These are phyloP conservation scores for Fusarium miscanthi DNA, from an alignment of 2,329 filamentous ascomycete genomes.

Conservation along the genomic window DNA sequence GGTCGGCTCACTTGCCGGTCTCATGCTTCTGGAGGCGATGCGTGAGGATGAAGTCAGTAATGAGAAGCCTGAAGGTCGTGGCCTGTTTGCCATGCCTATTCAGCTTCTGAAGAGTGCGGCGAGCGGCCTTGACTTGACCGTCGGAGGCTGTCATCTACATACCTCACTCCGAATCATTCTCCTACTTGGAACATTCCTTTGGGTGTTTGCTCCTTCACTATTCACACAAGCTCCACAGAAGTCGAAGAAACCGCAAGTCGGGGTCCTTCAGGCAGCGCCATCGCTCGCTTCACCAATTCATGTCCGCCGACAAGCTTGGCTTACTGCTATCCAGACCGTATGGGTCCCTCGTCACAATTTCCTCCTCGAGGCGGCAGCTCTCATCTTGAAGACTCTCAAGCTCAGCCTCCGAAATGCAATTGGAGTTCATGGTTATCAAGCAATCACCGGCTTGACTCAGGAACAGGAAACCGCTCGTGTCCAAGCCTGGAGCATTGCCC, in stretches of 20 bases:
- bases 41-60: slow-evolving; percentile 72
- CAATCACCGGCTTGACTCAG: slow-evolving; percentile 81
- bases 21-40: slow-evolving; percentile 91
- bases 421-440: slow-evolving; percentile 80
- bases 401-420: slow-evolving; percentile 82
- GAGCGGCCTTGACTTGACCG: slow-evolving; percentile 60
- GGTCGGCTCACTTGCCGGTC: slow-evolving; percentile 89
- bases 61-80: slow-evolving; percentile 72
- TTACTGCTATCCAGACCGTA: slow-evolving; percentile 91
- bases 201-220: slow-evolving; percentile 65
- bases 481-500: slow-evolving; percentile 92
- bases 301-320: slow-evolving; percentile 88
- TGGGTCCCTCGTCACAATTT: slow-evolving; percentile 92
- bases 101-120: slow-evolving; percentile 64
- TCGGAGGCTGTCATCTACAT: slow-evolving; percentile 66
- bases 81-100: slow-evolving; percentile 73
- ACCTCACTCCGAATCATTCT: slow-evolving; percentile 65
- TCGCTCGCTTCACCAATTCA: slow-evolving; percentile 85
- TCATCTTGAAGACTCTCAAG: slow-evolving; percentile 83
- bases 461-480: slow-evolving; percentile 88
- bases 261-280: slow-evolving; percentile 65
- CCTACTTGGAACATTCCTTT: slow-evolving; percentile 64
- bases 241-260: slow-evolving; percentile 61
- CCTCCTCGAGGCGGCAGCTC: slow-evolving; percentile 83
- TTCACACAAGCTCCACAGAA: slow-evolving; percentile 60